Conservation (phyloP, 805 yeast genomes). For the Ascoidea rubescens region DNA sequence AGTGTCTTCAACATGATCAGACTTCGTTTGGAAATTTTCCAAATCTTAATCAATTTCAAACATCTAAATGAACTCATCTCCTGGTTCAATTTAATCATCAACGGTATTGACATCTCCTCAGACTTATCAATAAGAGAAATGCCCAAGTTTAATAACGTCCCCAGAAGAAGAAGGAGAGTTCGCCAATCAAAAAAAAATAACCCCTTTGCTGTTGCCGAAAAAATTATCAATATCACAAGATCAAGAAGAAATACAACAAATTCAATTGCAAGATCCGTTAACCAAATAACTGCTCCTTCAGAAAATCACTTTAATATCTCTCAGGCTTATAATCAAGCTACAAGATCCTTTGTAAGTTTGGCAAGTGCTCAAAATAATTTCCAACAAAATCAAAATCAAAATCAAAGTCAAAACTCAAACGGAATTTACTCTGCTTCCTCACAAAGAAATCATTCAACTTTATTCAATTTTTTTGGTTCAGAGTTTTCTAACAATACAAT, state of each 20-base stretch:
- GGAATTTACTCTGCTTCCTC: too few relatives aligned
- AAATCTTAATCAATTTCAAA: slow-evolving; percentile 8
- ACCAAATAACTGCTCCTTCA: too few relatives aligned
- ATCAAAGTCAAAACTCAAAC: too few relatives aligned
- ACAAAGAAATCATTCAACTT: too few relatives aligned
- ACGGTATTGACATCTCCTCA: slow-evolving; percentile 69
- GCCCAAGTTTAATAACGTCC: slow-evolving; percentile 72
- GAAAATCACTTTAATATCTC: too few relatives aligned
- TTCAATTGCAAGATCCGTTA: too few relatives aligned
- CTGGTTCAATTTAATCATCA: slow-evolving; percentile 41
- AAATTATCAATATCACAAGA: background rate
- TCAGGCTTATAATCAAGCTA: too few relatives aligned
- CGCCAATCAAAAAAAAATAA: background rate
- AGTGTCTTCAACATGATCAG: background rate
- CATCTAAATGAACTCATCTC: slow-evolving; percentile 6
- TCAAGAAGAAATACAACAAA: background rate
- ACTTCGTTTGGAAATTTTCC: slow-evolving; percentile 8
- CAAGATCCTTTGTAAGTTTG: too few relatives aligned
- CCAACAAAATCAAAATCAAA: too few relatives aligned
- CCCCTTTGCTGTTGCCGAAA: background rate
- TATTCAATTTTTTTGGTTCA: too few relatives aligned
- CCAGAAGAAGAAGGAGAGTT: slow-evolving; percentile 31
- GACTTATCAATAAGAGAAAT: slow-evolving; percentile 59
- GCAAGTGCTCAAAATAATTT: too few relatives aligned
- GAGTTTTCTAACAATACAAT: too few relatives aligned